A percentile compares a stretch with the other conserved stretches of the same genome.
These are phyloP conservation scores for Coffea humblotiana DNA, from an alignment of 305 asterid genomes.

Conservation along the genomic window DNA sequence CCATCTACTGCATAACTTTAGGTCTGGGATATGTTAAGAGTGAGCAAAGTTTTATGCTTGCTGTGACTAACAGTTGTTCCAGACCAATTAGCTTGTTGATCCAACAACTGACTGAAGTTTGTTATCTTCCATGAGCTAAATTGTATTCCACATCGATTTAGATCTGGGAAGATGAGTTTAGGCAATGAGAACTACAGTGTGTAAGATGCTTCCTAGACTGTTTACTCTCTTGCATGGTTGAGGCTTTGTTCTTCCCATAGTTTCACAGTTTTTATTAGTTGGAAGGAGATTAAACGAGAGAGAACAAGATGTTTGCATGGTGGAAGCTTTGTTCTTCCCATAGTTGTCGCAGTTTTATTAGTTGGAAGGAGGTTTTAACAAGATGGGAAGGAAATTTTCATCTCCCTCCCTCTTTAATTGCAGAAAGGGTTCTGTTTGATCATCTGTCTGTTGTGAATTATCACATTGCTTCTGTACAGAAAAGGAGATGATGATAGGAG, in stretches of 20 bases:
- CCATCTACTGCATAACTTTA: constrained; percentile 10
- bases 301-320: background rate
- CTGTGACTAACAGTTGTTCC: constrained; percentile 55
- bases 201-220: background rate
- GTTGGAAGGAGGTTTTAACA: constrained; percentile 4
- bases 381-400: background rate
- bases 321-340: background rate
- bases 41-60: constrained; percentile 42
- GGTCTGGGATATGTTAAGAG: constrained; percentile 63
- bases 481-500: constrained; percentile 6
- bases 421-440: constrained; percentile 8
- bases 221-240: background rate
- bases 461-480: constrained; percentile 8
- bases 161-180: constrained; percentile 9
- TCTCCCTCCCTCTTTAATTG: background rate
- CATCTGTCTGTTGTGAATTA: background rate
- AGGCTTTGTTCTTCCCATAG: no score
- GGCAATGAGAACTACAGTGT: background rate
- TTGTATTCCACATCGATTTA: background rate
- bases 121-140: constrained; percentile 11
- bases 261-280: no score
- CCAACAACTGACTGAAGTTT: constrained; percentile 1
- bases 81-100: constrained; percentile 26
- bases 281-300: no score
- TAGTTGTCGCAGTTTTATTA: background rate